Evolutionary conservation across 805 yeast genomes (phyloP).

Genomic region (Spathaspora sp.): DNA sequence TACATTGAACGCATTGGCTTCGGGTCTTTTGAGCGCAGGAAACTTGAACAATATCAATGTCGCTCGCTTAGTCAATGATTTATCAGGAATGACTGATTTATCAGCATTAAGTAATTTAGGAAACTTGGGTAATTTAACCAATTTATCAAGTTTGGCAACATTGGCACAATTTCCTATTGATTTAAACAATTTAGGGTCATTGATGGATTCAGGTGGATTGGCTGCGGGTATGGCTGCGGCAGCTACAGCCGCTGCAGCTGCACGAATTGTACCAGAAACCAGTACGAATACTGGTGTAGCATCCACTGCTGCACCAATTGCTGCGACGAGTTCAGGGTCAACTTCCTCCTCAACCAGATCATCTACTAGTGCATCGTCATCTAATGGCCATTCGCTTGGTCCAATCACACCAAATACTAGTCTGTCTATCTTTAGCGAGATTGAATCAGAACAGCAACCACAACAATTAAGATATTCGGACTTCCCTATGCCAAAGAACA

Average conservation of each 20-base stretch:
- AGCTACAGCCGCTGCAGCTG: neutral
- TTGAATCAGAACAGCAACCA: neutral
- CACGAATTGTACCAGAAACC: neutral
- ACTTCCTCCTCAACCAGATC: constrained; percentile 5
- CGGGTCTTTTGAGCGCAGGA: constrained; percentile 27
- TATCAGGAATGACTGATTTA: constrained; percentile 18
- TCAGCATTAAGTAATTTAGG: constrained; percentile 27
- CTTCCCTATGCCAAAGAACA: neutral
- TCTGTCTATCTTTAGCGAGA: neutral
- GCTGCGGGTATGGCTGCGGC: constrained; percentile 3
- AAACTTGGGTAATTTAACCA: constrained; percentile 34
- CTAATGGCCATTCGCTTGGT: neutral
- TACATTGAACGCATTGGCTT: constrained; percentile 4
- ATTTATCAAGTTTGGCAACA: constrained; percentile 36
- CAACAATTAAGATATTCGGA: neutral
- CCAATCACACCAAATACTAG: constrained; percentile 8
- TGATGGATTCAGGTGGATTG: constrained; percentile 13
- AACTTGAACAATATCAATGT: constrained; percentile 40
- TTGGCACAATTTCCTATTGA: constrained; percentile 42
- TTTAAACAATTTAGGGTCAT: constrained; percentile 30
- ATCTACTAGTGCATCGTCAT: constrained; percentile 3
- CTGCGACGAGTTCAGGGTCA: neutral
- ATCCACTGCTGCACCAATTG: neutral
- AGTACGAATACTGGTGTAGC: neutral
- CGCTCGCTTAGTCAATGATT: constrained; percentile 39